Conservation (phyloP, 2,329 filamentous ascomycete genomes). For the Gyromitra esculenta region DNA sequence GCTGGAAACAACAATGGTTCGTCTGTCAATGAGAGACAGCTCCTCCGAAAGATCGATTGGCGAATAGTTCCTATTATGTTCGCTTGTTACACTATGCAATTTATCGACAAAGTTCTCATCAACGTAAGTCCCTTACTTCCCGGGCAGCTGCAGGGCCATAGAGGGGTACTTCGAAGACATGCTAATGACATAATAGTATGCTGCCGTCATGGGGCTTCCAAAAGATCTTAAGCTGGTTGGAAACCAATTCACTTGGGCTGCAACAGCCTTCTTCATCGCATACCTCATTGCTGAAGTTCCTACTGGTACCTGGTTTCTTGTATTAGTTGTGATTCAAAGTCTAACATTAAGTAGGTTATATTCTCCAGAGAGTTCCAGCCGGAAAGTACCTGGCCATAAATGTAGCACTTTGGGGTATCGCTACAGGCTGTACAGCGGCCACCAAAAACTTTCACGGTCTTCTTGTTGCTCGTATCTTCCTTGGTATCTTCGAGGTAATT, state of each 20-base stretch:
- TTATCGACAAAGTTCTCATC: conserved; percentile 72
- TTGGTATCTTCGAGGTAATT: conserved; percentile 67
- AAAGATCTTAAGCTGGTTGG: conserved; percentile 67
- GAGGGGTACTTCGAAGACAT: conserved; percentile 1
- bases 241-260: conserved; percentile 72
- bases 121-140: conserved; percentile 64
- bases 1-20: conserved; percentile 29
- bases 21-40: conserved; percentile 62
- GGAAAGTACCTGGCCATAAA: conserved; percentile 71
- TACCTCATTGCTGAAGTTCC: conserved; percentile 70
- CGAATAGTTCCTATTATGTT: conserved; percentile 72
- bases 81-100: conserved; percentile 70
- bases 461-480: conserved; percentile 67
- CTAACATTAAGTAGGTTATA: conserved; percentile 62
- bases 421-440: conserved; percentile 67
- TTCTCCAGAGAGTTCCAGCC: conserved; percentile 70
- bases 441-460: conserved; percentile 67
- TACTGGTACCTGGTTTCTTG: conserved; percentile 63
- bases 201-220: conserved; percentile 72
- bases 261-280: conserved; percentile 72
- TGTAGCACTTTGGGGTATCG: conserved; percentile 69
- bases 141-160: not conserved
- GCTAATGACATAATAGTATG: conserved; percentile 65
- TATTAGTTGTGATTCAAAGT: conserved; percentile 14
- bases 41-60: conserved; percentile 69